Evolutionary conservation across 495 filamentous ascomycete species (phyloP), one percentile per base, ranked within the genome.

Genomic region (Lepidopterella palustris): DNA sequence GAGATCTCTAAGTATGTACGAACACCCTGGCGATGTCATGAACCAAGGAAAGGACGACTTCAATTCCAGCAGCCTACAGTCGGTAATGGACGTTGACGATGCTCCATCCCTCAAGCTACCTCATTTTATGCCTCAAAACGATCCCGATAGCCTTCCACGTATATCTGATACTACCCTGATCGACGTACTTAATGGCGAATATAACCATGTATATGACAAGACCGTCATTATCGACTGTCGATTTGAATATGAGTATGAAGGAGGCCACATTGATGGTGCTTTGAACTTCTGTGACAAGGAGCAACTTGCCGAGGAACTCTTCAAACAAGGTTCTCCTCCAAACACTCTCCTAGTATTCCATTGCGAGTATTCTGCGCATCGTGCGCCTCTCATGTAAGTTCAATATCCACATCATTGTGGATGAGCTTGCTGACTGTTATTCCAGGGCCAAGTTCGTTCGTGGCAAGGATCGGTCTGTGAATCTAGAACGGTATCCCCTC

Each of bases 171-270:
- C 79, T 24, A 95, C 89, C 18, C 80, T 97, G 69, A 75, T 95
- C 51, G 81, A 88, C 11, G 80, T 99, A n/a, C 77, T 97, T 49
- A 87, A 96, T 72, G 89, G 89, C 35, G 87, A 88, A 65, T 97
- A 85, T 71, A 82, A 83, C 58, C 78, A 83, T 15, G 65, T 80
- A 1, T 97, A 85, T 67, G 84, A 88, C 53, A 80, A 89, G 59
- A 84, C 87, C 61, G 79, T 93, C 71, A 77, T 99, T 63, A 84
- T 99, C 53, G 95, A 99, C 68, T 99, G 95, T 70, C 88, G 93
- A 10, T 99, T 99, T 71, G 95, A 97, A 73, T 99, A 97, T 71
- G 95, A 99, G 74, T 99, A 92, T 71, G 86, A 95, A 28, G 95
- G 95, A 45, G 95, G 95, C 18, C 95, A 99, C 69, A 96, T 99